phyloP scores from a whole-genome alignment of 1,139 yeast species.

The Sugiyamaella neomexicana region DNA sequence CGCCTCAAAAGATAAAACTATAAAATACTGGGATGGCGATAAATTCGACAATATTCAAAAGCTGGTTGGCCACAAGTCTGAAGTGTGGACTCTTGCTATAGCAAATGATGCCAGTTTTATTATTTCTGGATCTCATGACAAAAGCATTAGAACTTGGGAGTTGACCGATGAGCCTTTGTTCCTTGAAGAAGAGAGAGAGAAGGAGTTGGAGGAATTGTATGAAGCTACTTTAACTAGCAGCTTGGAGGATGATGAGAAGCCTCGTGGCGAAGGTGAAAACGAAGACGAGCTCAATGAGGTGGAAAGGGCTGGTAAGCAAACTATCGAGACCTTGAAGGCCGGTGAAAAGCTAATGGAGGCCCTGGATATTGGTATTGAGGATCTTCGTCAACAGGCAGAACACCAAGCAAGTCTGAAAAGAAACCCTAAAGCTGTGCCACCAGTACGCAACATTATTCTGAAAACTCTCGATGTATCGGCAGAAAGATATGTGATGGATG shows the following conservation, averaged over 20 bases:
- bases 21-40: slow-evolving; percentile 98
- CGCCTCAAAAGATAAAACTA: slow-evolving; percentile 81
- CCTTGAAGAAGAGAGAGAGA: slow-evolving; percentile 93
- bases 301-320: slow-evolving; percentile 73
- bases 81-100: slow-evolving; percentile 87
- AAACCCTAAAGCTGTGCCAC: slow-evolving; percentile 54
- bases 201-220: slow-evolving; percentile 88
- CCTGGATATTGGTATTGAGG: slow-evolving; percentile 75
- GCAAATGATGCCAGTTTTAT: slow-evolving; percentile 71
- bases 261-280: slow-evolving; percentile 40
- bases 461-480: slow-evolving; percentile 71
- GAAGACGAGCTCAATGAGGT: slow-evolving; percentile 51
- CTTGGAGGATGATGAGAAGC: slow-evolving; percentile 60
- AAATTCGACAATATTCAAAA: slow-evolving; percentile 93
- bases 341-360: slow-evolving; percentile 96
- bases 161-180: slow-evolving; percentile 93
- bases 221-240: slow-evolving; percentile 73
- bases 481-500: slow-evolving; percentile 74
- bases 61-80: slow-evolving; percentile 81
- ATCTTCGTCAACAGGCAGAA: slow-evolving; percentile 58
- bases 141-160: slow-evolving; percentile 85
- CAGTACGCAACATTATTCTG: slow-evolving; percentile 68
- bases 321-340: slow-evolving; percentile 88
- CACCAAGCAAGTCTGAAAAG: slow-evolving; percentile 49
- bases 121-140: slow-evolving; percentile 91